Base-by-base conservation (phyloP, 306 rosid species). In the Casuarina equisetifolia region DNA sequence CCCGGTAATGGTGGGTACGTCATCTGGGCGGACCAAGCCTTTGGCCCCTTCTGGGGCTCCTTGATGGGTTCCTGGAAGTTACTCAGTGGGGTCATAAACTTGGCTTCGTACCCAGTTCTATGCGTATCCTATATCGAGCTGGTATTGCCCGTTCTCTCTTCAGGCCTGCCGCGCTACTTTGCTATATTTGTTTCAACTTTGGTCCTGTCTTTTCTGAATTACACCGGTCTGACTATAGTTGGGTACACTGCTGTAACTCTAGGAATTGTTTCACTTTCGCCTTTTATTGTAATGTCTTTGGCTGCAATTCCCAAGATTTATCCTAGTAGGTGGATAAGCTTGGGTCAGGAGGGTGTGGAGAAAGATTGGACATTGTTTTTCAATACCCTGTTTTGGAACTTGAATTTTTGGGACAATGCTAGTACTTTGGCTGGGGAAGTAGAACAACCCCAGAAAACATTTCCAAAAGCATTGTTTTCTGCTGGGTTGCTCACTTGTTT, bases 381-480 rank as follows among this genome's bases (percentile, higher is more conserved):
- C 81, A 89, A 89, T 75, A 85, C 90, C 62, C 81, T 89, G 9
- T 86, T 86, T 53, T 89, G 92, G 90, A 89, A 86, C 82, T 39
- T 89, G 79, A 89, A 86, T 76, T 89, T 84, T 52, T 89, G 92
- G 92, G 90, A 89, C 54, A 89, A 54, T 68, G 90, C 81, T 25
- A 88, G 90, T 55, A 88, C 92, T 70, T 72, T 88, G 52, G 91
- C 91, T 11, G 89, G 89, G 13, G 91, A 88, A 80, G 86, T 88
- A 15, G 89, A 85, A 19, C 12, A 84, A 3, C 91, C 91, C 55
- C 91, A 88, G 54, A 83, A 84, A 76, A 72, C 79, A 16, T 88
- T 25, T 72, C 91, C 88, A 5, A 82, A 9, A 44, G 91, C 89
- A 16, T 77, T 88, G 58, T 48, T 88, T 10, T 70, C 82, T 42